Evolutionary conservation across 2,329 filamentous ascomycete species (phyloP).

Genomic region (Mariannaea sp.): DNA sequence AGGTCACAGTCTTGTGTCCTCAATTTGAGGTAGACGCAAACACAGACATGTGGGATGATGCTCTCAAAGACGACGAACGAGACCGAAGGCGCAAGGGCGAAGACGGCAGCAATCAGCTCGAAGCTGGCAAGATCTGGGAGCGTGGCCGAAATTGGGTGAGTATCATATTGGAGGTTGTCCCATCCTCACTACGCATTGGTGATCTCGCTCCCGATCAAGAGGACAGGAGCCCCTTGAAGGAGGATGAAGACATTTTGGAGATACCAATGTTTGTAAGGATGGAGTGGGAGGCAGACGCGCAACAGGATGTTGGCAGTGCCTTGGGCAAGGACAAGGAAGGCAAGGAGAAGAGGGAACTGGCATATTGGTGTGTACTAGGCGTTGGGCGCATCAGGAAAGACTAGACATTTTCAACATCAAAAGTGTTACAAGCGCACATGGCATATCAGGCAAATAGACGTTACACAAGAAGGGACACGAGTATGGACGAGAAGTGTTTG

Average conservation of each 20-base stretch:
- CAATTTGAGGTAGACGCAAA: constrained; percentile 94
- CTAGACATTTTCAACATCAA: constrained; percentile 32
- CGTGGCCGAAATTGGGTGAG: constrained; percentile 92
- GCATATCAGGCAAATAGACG: constrained; percentile 41
- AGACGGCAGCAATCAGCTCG: constrained; percentile 59
- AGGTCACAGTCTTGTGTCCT: constrained; percentile 90
- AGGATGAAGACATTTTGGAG: constrained; percentile 73
- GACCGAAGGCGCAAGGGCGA: constrained; percentile 48
- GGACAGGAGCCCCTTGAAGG: constrained; percentile 54
- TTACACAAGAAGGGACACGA: constrained; percentile 47
- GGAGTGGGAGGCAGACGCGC: constrained; percentile 81
- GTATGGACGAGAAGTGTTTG: constrained; percentile 39
- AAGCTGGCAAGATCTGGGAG: constrained; percentile 97
- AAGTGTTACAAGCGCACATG: constrained; percentile 21
- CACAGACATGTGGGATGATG: constrained; percentile 87
- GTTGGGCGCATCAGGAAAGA: constrained; percentile 75
- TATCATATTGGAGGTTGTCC: constrained; percentile 87
- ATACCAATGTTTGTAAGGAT: constrained; percentile 93
- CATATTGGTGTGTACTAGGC: constrained; percentile 94
- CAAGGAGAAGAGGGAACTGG: constrained; percentile 82
- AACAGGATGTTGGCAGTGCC: constrained; percentile 65
- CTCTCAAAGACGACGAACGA: constrained; percentile 63
- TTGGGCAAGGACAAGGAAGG: constrained; percentile 60
- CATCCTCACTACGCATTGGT: constrained; percentile 58
- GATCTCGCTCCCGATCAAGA: constrained; percentile 43